Evolutionary conservation across 2,329 filamentous ascomycete genomes (phyloP).

Genomic region (Chaetomium strumarium): DNA sequence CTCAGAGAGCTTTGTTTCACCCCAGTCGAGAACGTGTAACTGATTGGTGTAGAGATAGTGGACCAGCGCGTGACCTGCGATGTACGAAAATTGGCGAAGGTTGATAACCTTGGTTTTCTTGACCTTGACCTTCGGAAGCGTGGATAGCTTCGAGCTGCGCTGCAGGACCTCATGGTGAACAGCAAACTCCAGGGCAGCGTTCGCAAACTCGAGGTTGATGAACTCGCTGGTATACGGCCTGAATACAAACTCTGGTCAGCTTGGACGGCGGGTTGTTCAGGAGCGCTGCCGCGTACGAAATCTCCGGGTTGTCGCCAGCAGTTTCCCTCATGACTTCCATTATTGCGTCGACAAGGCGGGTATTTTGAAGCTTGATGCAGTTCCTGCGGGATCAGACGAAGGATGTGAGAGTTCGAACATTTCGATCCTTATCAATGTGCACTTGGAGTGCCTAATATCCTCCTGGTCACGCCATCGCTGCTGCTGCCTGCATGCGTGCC

Average conservation of each 20-base stretch:
- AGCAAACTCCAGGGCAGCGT: neutral
- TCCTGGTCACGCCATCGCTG: no score
- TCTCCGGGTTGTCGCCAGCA: neutral
- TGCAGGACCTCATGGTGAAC: constrained; percentile 10
- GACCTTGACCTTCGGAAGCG: constrained; percentile 3
- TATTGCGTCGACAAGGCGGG: no score
- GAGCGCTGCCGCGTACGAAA: neutral
- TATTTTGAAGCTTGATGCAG: no score
- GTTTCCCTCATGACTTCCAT: no score
- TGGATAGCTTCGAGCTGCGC: constrained; percentile 6
- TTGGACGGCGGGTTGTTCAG: neutral
- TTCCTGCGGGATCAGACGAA: no score
- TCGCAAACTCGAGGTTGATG: constrained; percentile 3
- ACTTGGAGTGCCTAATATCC: no score
- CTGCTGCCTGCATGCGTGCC: no score
- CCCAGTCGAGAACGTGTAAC: neutral
- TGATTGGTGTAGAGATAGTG: constrained; percentile 16
- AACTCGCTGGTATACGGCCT: constrained; percentile 14
- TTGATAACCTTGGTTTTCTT: constrained; percentile 3
- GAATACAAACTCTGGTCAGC: neutral
- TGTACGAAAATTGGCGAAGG: constrained; percentile 6
- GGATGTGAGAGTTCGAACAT: no score
- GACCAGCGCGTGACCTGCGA: constrained; percentile 17
- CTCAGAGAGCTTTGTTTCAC: neutral
- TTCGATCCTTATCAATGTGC: no score